phyloP scores from a whole-genome alignment of 768 basidiomycete species.

The Clitopilus passeckerianus region DNA sequence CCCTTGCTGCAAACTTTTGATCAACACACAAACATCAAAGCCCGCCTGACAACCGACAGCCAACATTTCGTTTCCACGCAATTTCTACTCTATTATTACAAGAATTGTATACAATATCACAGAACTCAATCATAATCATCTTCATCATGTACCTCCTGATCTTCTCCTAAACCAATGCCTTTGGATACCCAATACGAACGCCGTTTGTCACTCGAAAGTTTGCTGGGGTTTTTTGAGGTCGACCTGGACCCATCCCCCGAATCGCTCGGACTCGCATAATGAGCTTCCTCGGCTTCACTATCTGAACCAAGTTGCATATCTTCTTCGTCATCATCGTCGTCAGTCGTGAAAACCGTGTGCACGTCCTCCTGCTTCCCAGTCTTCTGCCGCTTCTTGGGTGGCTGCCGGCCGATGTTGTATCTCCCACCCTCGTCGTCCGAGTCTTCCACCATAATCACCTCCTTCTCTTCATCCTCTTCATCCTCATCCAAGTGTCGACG shows the following conservation, averaged over 20 bases:
- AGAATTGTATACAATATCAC: background rate
- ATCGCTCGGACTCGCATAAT: conserved; percentile 7
- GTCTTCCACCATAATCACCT: conserved; percentile 8
- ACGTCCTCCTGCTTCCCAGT: conserved; percentile 32
- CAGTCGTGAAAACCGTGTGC: conserved; percentile 47
- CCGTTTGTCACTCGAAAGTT: background rate
- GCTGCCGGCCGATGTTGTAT: conserved; percentile 43
- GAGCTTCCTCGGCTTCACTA: background rate
- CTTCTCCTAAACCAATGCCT: background rate
- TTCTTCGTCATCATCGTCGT: conserved; percentile 41
- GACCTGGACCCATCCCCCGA: background rate
- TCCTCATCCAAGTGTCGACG: conserved; percentile 10
- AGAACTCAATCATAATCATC: background rate
- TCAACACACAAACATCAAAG: background rate
- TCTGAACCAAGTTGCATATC: conserved; percentile 7
- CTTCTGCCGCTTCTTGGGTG: conserved; percentile 41
- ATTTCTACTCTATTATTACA: background rate
- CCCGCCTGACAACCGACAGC: background rate
- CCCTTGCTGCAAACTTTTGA: conserved; percentile 1
- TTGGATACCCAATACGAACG: background rate
- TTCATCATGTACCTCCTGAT: background rate
- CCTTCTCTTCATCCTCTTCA: conserved; percentile 14
- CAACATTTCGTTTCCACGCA: background rate
- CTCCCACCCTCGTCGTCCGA: conserved; percentile 44
- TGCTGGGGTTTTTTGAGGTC: background rate